These are phyloP conservation scores for Croton laevigatus DNA, from an alignment of 441 rosid species.

Conservation along the genomic window DNA sequence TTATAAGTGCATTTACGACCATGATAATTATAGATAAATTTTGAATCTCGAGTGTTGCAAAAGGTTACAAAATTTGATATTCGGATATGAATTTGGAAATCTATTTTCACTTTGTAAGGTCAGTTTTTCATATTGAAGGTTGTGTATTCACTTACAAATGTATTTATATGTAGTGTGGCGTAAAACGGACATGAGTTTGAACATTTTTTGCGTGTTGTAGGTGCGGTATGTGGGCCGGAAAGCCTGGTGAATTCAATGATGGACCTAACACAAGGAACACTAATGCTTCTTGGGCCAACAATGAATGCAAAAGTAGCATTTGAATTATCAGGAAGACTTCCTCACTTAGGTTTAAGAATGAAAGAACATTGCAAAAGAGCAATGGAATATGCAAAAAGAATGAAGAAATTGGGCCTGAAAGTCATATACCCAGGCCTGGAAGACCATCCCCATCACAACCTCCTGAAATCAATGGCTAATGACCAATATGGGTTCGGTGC, in stretches of 20 bases:
- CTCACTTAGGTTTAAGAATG: constrained; percentile 80
- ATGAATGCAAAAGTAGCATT: constrained; percentile 96
- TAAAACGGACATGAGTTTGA: too few relatives aligned
- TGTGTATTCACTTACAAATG: too few relatives aligned
- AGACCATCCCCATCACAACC: constrained; percentile 71
- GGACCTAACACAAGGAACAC: constrained; percentile 82
- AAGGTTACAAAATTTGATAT: too few relatives aligned
- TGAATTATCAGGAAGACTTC: constrained; percentile 76
- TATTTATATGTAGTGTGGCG: too few relatives aligned
- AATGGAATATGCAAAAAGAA: constrained; percentile 55
- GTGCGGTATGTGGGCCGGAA: constrained; percentile 91
- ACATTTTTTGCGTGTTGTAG: constrained; percentile 24
- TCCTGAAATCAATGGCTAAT: constrained; percentile 55
- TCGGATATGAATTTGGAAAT: too few relatives aligned
- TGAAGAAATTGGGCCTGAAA: constrained; percentile 68
- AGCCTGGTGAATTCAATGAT: constrained; percentile 86
- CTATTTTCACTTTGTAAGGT: too few relatives aligned
- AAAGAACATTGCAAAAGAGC: constrained; percentile 85
- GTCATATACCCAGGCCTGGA: constrained; percentile 84
- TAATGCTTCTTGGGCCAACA: constrained; percentile 94
- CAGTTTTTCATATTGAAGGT: too few relatives aligned
- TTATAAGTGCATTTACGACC: too few relatives aligned
- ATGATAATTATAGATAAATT: too few relatives aligned
- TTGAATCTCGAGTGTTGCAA: too few relatives aligned
- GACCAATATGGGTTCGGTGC: constrained; percentile 83